Evolutionary conservation across 23 red algal species (phyloP), one percentile per base, ranked within the genome.

Genomic region (Agarophyton chilense): DNA sequence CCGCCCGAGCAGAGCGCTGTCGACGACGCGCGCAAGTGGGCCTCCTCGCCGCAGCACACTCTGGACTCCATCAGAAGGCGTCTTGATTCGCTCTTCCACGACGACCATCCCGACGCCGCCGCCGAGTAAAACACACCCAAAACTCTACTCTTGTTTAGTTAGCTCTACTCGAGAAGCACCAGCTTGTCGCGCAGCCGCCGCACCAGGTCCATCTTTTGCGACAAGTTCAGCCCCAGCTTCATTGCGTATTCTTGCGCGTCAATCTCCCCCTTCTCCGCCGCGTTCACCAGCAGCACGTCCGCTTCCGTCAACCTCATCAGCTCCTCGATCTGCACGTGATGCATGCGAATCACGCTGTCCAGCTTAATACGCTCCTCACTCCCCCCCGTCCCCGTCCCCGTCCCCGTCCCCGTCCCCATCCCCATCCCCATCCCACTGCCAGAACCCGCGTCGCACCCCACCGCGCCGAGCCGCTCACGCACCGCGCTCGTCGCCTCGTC

Each of bases 1-100:
- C 95, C 95, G 34, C 95, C 95, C 10, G 76, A 86, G 43, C 85
- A 81, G 24, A 93, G 87, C 90, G 86, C 57, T 21, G 67, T 80
- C 38, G 95, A 90, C 22, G 65, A 91, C 57, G 21, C 82, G 41
- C 76, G 82, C 61, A 72, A 79, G 57, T 90, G 92, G 85, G 12
- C 44, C 16, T 70, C 71, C 3, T 32, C 82, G 42, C 50, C 76
- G 11, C 31, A 72, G 6, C 76, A 91, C 5, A 76, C 82, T 9
- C 49, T 91, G 52, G 88, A 91, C 34, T 44, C 76, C 11, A 82
- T 82, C 57, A 81, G 76, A 45, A 91, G 82, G 39, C 72, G 36
- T 42, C 47, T 91, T 13, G 88, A 91, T 18, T 44, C 58, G 0
- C 43, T 91, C 26, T 91, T n/a, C n/a, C n/a, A n/a, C n/a, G n/a